These are phyloP conservation scores for Fusarium poae DNA, from an alignment of 2,329 filamentous ascomycete species.

Conservation along the genomic window DNA sequence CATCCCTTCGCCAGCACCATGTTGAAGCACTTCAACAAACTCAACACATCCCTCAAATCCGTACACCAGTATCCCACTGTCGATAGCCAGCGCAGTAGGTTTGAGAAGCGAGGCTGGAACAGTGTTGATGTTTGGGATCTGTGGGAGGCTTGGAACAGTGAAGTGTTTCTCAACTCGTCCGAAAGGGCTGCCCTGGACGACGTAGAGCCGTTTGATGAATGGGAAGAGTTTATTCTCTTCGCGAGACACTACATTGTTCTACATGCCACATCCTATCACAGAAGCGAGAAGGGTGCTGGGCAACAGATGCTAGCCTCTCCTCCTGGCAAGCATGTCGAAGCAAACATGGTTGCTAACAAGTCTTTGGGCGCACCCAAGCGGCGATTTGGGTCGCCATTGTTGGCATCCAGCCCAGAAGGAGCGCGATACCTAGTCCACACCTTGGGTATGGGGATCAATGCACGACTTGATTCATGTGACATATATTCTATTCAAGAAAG, in stretches of 20 bases:
- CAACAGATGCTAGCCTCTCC: background rate
- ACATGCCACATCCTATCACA: constrained; percentile 61
- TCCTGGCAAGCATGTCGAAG: constrained; percentile 1
- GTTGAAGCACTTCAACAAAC: constrained; percentile 84
- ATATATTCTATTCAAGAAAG: constrained; percentile 56
- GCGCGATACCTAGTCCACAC: constrained; percentile 60
- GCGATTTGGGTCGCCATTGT: constrained; percentile 71
- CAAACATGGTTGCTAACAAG: constrained; percentile 29
- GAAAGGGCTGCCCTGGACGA: constrained; percentile 74
- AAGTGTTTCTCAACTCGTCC: constrained; percentile 70
- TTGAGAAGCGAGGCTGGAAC: constrained; percentile 76
- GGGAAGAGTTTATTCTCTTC: constrained; percentile 93
- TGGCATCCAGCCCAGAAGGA: constrained; percentile 55
- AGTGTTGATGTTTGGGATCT: constrained; percentile 74
- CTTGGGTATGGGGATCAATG: constrained; percentile 61
- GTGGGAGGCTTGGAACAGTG: constrained; percentile 85
- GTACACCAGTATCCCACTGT: constrained; percentile 77
- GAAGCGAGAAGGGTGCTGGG: background rate
- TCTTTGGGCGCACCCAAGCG: constrained; percentile 55
- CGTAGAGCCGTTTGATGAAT: constrained; percentile 91
- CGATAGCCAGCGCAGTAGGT: constrained; percentile 75
- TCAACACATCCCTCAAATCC: constrained; percentile 82
- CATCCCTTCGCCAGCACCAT: constrained; percentile 91
- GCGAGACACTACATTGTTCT: constrained; percentile 87
- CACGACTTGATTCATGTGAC: constrained; percentile 64